Percentiles rank a stretch among this genome's conserved stretches.
Evolutionary conservation across 192 early-diverging fungal genomes (phyloP).

Genomic region (Coemansia sp.): DNA sequence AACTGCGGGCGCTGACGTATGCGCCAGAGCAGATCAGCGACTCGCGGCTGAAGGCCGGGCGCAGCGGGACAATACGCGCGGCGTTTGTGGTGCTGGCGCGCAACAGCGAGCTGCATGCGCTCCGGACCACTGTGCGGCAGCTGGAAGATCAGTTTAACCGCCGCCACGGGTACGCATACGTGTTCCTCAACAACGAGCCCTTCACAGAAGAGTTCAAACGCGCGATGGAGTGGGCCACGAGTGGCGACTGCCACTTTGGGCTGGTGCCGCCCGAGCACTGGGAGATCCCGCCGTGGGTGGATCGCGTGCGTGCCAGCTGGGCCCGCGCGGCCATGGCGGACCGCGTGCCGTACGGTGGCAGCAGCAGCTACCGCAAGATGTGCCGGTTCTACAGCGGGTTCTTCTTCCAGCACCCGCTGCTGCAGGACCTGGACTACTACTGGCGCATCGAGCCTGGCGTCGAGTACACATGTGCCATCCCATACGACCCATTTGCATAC

Average conservation of each 20-base stretch:
- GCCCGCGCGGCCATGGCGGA: conserved; percentile 9
- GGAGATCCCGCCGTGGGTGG: conserved; percentile 71
- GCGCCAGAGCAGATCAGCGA: conserved; percentile 20
- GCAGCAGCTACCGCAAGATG: conserved; percentile 68
- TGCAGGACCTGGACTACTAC: conserved; percentile 71
- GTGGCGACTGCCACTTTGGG: conserved; percentile 61
- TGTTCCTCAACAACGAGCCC: conserved; percentile 76
- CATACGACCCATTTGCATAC: conserved; percentile 74
- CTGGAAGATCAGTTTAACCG: conserved; percentile 77
- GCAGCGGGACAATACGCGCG: conserved; percentile 18
- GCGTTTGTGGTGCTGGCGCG: conserved; percentile 70
- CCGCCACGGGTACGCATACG: conserved; percentile 75
- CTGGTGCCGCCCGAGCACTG: conserved; percentile 67
- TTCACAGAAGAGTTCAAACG: conserved; percentile 70
- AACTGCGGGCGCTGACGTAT: conserved; percentile 16
- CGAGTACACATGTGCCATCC: conserved; percentile 67
- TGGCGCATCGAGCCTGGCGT: conserved; percentile 85
- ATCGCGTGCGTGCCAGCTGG: conserved; percentile 29
- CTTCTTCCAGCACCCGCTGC: conserved; percentile 66
- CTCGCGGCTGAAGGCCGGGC: conserved; percentile 27
- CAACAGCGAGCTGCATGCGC: conserved; percentile 63
- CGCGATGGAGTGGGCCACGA: conserved; percentile 53
- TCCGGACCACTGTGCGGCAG: conserved; percentile 58
- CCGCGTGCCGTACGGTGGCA: conserved; percentile 59
- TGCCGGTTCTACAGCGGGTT: conserved; percentile 71